A percentile compares a stretch with the other conserved stretches of the same genome.
phyloP scores from a whole-genome alignment of 192 early-diverging fungal species.

The Mortierella claussenii region DNA sequence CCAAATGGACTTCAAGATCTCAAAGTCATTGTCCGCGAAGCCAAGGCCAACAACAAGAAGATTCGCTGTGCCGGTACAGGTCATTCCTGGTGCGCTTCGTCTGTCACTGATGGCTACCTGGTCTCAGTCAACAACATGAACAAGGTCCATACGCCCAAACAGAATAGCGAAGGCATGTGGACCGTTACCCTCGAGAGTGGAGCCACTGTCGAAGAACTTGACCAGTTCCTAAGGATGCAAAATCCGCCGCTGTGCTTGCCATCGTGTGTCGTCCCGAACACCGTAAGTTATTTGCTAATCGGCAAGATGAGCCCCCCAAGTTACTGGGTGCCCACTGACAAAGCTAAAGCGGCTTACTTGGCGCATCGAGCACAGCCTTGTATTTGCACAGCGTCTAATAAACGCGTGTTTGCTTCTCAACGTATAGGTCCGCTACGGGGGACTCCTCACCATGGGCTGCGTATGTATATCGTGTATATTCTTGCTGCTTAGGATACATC shows the following conservation, averaged over 20 bases:
- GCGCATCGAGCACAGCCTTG: neutral
- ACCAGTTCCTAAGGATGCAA: slow-evolving; percentile 25
- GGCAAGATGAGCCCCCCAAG: too few relatives aligned
- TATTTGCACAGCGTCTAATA: neutral
- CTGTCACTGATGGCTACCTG: slow-evolving; percentile 38
- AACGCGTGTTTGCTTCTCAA: too few relatives aligned
- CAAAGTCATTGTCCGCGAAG: slow-evolving; percentile 32
- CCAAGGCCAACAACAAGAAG: slow-evolving; percentile 30
- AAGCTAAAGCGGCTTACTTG: neutral
- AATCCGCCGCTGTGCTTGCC: slow-evolving; percentile 42
- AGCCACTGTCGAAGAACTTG: slow-evolving; percentile 31
- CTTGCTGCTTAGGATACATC: too few relatives aligned
- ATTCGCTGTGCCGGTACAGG: slow-evolving; percentile 50
- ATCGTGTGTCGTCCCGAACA: slow-evolving; percentile 22
- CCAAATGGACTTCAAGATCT: slow-evolving; percentile 43
- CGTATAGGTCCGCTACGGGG: slow-evolving; percentile 32
- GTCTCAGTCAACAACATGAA: slow-evolving; percentile 33
- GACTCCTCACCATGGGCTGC: slow-evolving; percentile 36
- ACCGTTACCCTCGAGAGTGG: slow-evolving; percentile 52
- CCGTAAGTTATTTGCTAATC: too few relatives aligned
- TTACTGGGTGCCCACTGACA: too few relatives aligned
- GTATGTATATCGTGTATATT: slow-evolving; percentile 13
- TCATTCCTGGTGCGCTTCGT: slow-evolving; percentile 25
- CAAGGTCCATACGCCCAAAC: slow-evolving; percentile 29
- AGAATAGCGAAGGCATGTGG: slow-evolving; percentile 15